A percentile compares a stretch with the other conserved stretches of the same genome.
phyloP scores from a whole-genome alignment of 2,329 filamentous ascomycete genomes.

The Neonectria punicea region DNA sequence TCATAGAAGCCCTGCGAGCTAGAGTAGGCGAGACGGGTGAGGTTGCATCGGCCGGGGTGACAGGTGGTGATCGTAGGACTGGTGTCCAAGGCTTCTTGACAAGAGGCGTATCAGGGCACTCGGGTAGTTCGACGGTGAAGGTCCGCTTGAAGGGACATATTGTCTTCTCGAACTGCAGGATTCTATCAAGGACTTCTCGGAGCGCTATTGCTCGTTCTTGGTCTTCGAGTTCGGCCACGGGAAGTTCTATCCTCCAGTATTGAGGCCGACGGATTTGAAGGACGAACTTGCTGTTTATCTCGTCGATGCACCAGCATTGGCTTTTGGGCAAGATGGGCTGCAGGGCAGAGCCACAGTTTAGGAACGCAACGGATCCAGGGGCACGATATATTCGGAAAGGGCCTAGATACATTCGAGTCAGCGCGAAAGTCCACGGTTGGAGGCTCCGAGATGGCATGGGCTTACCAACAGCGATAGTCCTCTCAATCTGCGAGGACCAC shows the following conservation, averaged over 20 bases:
- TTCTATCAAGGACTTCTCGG: slow-evolving; percentile 74
- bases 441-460: background rate
- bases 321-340: slow-evolving; percentile 90
- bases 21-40: slow-evolving; percentile 16
- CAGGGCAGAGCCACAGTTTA: slow-evolving; percentile 85
- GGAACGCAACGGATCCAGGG: slow-evolving; percentile 85
- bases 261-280: slow-evolving; percentile 83
- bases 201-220: slow-evolving; percentile 72
- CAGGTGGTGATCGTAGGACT: slow-evolving; percentile 29
- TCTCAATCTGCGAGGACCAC: slow-evolving; percentile 80
- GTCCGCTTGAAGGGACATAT: slow-evolving; percentile 84
- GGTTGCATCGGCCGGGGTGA: slow-evolving; percentile 23
- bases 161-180: slow-evolving; percentile 88
- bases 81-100: slow-evolving; percentile 77
- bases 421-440: background rate
- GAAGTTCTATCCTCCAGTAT: slow-evolving; percentile 92
- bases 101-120: slow-evolving; percentile 71
- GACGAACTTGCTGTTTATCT: slow-evolving; percentile 83
- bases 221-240: slow-evolving; percentile 61
- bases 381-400: slow-evolving; percentile 86
- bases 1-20: slow-evolving; percentile 32
- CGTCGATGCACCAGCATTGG: slow-evolving; percentile 93
- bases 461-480: slow-evolving; percentile 81
- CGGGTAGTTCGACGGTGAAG: slow-evolving; percentile 79
- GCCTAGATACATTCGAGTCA: slow-evolving; percentile 56